Evolutionary conservation across 352 stramenopile species (phyloP).

Genomic region (Globisporangium abappressorium): DNA sequence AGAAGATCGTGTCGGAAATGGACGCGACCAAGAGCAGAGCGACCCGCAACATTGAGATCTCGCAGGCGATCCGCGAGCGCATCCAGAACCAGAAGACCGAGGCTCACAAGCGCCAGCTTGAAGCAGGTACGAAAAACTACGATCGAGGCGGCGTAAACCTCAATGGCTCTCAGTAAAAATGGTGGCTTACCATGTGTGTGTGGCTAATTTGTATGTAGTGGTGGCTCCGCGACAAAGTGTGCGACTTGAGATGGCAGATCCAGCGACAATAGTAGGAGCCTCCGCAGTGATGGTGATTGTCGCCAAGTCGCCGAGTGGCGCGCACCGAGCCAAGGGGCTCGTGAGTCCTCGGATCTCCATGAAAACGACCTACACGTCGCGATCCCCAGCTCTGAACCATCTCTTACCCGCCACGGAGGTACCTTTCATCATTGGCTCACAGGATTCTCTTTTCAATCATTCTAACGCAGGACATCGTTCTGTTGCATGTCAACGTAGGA

Average conservation of each 20-base stretch:
- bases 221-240: slow-evolving; percentile 15
- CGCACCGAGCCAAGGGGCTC: slow-evolving; percentile 10
- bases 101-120: slow-evolving; percentile 35
- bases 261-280: background rate
- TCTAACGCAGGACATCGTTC: background rate
- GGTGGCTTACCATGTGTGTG: background rate
- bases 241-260: slow-evolving; percentile 12
- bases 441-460: background rate
- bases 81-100: slow-evolving; percentile 42
- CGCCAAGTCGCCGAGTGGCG: slow-evolving; percentile 4
- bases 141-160: background rate
- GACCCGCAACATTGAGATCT: slow-evolving; percentile 59
- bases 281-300: background rate
- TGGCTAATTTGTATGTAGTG: background rate
- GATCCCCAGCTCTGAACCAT: slow-evolving; percentile 61
- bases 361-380: slow-evolving; percentile 56
- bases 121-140: slow-evolving; percentile 23
- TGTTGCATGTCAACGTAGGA: slow-evolving; percentile 17
- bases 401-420: slow-evolving; percentile 53
- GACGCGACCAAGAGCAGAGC: slow-evolving; percentile 62
- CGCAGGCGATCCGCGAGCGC: slow-evolving; percentile 59
- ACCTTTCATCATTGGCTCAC: background rate
- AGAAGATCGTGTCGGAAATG: slow-evolving; percentile 64
- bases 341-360: slow-evolving; percentile 54
- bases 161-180: too few species aligned